These are phyloP conservation scores for Aspergillus spinulosporus DNA, from an alignment of 2,329 filamentous ascomycete genomes.

Conservation along the genomic window DNA sequence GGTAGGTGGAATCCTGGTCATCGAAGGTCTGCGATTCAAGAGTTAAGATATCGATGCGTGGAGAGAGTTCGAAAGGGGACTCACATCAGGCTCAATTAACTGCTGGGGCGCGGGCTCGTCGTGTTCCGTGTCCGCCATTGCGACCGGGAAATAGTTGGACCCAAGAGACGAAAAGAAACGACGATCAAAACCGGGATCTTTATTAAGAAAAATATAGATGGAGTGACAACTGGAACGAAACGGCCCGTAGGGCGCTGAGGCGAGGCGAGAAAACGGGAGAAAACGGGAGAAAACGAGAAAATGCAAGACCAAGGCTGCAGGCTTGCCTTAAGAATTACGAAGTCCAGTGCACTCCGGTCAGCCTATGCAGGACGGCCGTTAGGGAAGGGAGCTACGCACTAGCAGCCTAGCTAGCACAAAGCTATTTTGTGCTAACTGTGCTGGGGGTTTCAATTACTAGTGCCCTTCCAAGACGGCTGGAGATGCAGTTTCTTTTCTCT, in stretches of 20 bases:
- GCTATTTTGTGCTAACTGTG: not conserved
- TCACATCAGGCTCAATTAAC: constrained; percentile 31
- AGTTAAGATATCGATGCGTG: not conserved
- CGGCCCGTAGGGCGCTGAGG: not conserved
- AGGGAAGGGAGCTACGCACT: not conserved
- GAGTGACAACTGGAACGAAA: not conserved
- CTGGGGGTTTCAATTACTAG: not conserved
- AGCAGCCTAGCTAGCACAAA: not conserved
- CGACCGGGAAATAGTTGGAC: not conserved
- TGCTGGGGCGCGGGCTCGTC: constrained; percentile 1
- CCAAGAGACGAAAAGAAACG: not conserved
- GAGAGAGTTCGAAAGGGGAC: constrained; percentile 13
- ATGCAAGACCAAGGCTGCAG: not conserved
- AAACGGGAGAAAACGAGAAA: too few species aligned
- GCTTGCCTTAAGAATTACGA: not conserved
- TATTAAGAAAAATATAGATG: not conserved
- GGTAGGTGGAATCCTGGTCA: constrained; percentile 31
- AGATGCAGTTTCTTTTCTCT: not conserved
- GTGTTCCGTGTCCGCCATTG: constrained; percentile 3
- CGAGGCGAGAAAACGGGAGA: not conserved
- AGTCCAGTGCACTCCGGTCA: not conserved
- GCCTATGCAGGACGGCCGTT: constrained; percentile 13
- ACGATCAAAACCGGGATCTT: not conserved
- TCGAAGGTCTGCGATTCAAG: constrained; percentile 20
- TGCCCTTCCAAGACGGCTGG: not conserved